phyloP scores from a whole-genome alignment of 208 protist genomes.

The Leishmania arabica region DNA sequence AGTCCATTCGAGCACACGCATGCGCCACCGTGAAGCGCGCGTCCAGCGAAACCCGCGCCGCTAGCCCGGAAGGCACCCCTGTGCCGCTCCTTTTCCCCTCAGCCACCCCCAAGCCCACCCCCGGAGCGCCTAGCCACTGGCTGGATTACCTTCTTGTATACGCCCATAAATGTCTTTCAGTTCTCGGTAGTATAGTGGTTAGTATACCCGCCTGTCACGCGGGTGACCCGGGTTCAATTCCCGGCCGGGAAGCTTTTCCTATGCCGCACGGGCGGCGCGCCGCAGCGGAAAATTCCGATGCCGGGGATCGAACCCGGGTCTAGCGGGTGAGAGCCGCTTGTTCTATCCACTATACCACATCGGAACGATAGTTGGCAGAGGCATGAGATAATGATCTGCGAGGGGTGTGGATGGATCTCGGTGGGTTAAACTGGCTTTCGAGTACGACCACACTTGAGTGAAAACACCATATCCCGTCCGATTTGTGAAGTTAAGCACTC shows the following conservation, averaged over 20 bases:
- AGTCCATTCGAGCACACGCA: too few relatives aligned
- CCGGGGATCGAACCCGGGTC: constrained; percentile 94
- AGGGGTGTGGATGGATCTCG: too few relatives aligned
- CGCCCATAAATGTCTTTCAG: not conserved
- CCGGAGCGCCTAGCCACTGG: too few relatives aligned
- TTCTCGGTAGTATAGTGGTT: constrained; percentile 94
- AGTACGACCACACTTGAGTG: not conserved
- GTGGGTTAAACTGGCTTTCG: not conserved
- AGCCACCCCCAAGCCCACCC: too few relatives aligned
- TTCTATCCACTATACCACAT: constrained; percentile 94
- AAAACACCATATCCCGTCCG: not conserved
- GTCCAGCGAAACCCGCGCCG: not conserved
- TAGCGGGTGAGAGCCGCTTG: constrained; percentile 93
- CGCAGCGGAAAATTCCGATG: constrained; percentile 63
- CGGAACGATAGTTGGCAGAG: constrained; percentile 29
- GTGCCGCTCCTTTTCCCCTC: not conserved
- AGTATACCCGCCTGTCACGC: constrained; percentile 94
- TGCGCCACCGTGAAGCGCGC: not conserved
- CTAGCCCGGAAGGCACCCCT: not conserved
- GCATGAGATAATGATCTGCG: too few relatives aligned
- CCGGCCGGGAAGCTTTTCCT: constrained; percentile 82
- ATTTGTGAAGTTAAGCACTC: not conserved
- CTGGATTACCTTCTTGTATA: too few relatives aligned
- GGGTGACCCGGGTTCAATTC: constrained; percentile 94
- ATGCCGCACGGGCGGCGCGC: not conserved